These are phyloP conservation scores for Syzygium malaccense DNA, from an alignment of 441 rosid species.

Conservation along the genomic window DNA sequence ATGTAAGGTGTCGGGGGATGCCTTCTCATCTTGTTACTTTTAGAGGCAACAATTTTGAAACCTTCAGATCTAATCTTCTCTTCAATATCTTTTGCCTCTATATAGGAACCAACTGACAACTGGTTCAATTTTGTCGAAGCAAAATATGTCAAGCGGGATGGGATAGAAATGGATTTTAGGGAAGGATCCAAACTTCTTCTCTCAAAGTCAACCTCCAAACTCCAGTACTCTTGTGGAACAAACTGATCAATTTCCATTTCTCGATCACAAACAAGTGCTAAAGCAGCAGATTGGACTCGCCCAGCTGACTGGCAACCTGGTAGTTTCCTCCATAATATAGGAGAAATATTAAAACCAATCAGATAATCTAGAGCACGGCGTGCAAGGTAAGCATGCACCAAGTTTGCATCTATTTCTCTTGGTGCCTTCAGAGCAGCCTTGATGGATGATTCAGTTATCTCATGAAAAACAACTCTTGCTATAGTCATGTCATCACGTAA, in stretches of 20 bases:
- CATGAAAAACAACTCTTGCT: slow-evolving; percentile 93
- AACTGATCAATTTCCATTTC: slow-evolving; percentile 91
- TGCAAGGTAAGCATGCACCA: slow-evolving; percentile 94
- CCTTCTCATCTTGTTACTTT: slow-evolving; percentile 47
- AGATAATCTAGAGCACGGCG: slow-evolving; percentile 97
- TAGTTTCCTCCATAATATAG: slow-evolving; percentile 91
- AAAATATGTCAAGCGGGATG: slow-evolving; percentile 62
- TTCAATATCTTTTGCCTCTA: slow-evolving; percentile 51
- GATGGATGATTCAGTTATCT: slow-evolving; percentile 86
- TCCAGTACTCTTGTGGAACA: slow-evolving; percentile 85
- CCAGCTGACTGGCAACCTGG: slow-evolving; percentile 99
- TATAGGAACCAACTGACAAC: slow-evolving; percentile 57
- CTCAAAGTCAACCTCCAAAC: slow-evolving; percentile 41
- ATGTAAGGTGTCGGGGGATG: slow-evolving; percentile 95
- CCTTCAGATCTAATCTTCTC: slow-evolving; percentile 37
- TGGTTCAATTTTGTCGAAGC: slow-evolving; percentile 68
- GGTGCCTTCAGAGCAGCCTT: slow-evolving; percentile 76
- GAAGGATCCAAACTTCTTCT: slow-evolving; percentile 21
- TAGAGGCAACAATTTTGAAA: slow-evolving; percentile 52
- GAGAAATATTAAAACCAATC: slow-evolving; percentile 94
- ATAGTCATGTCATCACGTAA: slow-evolving; percentile 58
- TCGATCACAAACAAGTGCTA: slow-evolving; percentile 86
- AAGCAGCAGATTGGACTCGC: slow-evolving; percentile 96
- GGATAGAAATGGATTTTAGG: slow-evolving; percentile 21
- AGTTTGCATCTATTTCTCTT: slow-evolving; percentile 74